phyloP scores from a whole-genome alignment of 2,329 filamentous ascomycete genomes.

The Akanthomyces dipterigenus region DNA sequence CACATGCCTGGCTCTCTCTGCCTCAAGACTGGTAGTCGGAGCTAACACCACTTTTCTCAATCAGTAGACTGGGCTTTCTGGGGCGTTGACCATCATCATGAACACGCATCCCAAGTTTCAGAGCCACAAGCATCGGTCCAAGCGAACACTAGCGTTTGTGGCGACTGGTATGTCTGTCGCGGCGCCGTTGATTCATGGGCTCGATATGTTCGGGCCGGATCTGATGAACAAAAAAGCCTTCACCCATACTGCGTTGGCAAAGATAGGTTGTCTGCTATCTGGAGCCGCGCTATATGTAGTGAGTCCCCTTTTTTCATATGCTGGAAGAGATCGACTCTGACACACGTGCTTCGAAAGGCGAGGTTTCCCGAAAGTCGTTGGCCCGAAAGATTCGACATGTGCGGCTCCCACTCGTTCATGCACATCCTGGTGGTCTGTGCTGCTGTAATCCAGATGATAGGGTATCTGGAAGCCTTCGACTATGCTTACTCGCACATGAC shows the following conservation, averaged over 20 bases:
- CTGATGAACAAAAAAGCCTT: conserved; percentile 23
- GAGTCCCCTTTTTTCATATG: conserved; percentile 18
- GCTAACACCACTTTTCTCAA: conserved; percentile 9
- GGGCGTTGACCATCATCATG: conserved; percentile 25
- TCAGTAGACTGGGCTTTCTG: conserved; percentile 16
- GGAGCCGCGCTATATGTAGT: conserved; percentile 32
- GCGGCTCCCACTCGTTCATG: conserved; percentile 6
- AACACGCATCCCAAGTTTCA: conserved; percentile 27
- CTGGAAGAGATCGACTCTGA: conserved; percentile 13
- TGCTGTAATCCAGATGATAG: conserved; percentile 8
- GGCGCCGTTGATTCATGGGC: conserved; percentile 30
- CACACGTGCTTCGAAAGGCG: conserved; percentile 8
- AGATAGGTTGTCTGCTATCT: conserved; percentile 28
- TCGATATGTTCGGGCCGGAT: conserved; percentile 25
- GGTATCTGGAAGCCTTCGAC: conserved; percentile 9
- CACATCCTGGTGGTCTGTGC: conserved; percentile 7
- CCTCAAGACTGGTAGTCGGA: conserved; percentile 1
- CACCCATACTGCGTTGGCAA: conserved; percentile 17
- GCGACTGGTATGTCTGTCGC: conserved; percentile 30
- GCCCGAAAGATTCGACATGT: conserved; percentile 10
- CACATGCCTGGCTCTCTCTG: conserved; percentile 10
- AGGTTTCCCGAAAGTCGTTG: conserved; percentile 7
- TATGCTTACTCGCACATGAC: conserved; percentile 1
- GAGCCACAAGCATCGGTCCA: conserved; percentile 24
- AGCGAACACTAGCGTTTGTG: conserved; percentile 29